These are phyloP conservation scores for Raphidocelis subcapitata DNA, from an alignment of 139 green algal species.

Conservation along the genomic window DNA sequence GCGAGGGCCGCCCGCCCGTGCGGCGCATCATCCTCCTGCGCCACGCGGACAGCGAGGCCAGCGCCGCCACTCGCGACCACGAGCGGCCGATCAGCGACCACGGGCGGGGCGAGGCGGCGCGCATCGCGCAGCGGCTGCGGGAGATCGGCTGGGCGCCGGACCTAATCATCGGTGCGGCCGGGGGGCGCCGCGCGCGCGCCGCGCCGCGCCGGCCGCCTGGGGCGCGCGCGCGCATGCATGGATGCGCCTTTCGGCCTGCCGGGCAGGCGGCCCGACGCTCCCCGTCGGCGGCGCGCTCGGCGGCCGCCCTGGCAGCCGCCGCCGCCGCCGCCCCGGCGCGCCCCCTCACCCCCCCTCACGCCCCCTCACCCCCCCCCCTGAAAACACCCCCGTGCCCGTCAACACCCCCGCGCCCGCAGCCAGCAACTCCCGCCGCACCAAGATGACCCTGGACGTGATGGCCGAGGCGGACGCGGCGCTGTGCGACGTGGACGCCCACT, in stretches of 20 bases:
- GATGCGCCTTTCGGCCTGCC: slow-evolving; percentile 21
- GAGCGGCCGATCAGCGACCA: slow-evolving; percentile 18
- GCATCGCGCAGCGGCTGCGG: slow-evolving; percentile 42
- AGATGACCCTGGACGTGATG: slow-evolving; percentile 84
- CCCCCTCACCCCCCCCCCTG: no score
- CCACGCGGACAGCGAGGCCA: slow-evolving; percentile 70
- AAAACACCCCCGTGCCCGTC: no score
- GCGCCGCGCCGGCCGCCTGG: no score
- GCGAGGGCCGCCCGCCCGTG: background rate
- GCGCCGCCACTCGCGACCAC: slow-evolving; percentile 1
- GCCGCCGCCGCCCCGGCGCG: no score
- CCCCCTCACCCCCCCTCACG: no score
- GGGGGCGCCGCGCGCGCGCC: no score
- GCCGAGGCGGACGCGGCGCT: slow-evolving; percentile 45
- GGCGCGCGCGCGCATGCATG: no score
- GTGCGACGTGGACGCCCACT: background rate
- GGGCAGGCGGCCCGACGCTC: slow-evolving; percentile 76
- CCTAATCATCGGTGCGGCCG: slow-evolving; percentile 56
- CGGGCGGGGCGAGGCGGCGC: background rate
- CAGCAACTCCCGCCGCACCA: slow-evolving; percentile 68
- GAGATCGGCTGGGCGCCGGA: slow-evolving; percentile 73
- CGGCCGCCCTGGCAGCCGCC: no score
- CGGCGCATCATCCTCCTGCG: slow-evolving; percentile 72
- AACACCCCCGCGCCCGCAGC: no score
- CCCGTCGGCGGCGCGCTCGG: no score